A percentile compares a stretch with the other conserved stretches of the same genome.
These are phyloP conservation scores for Peterozyma toletana DNA, from an alignment of 805 yeast species.

Conservation along the genomic window DNA sequence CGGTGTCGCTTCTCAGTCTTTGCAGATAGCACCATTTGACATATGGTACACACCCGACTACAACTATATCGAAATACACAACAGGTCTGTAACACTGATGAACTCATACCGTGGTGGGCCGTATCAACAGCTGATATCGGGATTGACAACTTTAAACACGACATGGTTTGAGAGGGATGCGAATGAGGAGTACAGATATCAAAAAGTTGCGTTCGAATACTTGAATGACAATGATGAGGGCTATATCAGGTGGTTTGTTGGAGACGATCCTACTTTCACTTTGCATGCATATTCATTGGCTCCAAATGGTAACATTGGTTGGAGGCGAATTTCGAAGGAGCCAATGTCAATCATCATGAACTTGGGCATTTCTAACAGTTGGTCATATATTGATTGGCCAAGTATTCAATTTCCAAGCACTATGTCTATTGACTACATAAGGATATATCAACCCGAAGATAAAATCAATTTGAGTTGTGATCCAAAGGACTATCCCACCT, in stretches of 20 bases:
- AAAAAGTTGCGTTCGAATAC: conserved; percentile 73
- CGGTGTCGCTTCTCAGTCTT: conserved; percentile 86
- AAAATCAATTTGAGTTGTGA: conserved; percentile 68
- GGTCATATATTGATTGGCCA: conserved; percentile 95
- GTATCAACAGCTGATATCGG: conserved; percentile 87
- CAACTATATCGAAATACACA: conserved; percentile 66
- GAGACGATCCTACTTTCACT: conserved; percentile 70
- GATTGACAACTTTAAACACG: conserved; percentile 66
- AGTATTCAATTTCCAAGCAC: conserved; percentile 69
- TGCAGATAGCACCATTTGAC: conserved; percentile 90
- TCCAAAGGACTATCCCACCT: conserved; percentile 79
- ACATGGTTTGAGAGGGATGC: conserved; percentile 75
- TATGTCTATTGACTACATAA: conserved; percentile 76
- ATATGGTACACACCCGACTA: conserved; percentile 93
- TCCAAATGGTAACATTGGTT: conserved; percentile 86
- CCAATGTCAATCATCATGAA: conserved; percentile 90
- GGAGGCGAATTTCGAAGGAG: conserved; percentile 78
- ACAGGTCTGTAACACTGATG: conserved; percentile 65
- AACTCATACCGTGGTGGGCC: conserved; percentile 92
- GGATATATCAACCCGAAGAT: conserved; percentile 83
- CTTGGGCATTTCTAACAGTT: conserved; percentile 82
- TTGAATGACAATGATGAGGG: conserved; percentile 64
- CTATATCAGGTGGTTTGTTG: conserved; percentile 82
- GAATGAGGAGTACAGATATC: conserved; percentile 43
- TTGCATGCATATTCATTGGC: conserved; percentile 68